Evolutionary conservation across 495 filamentous ascomycete genomes (phyloP), one percentile per base, ranked within the genome.

Genomic region (Hyaloscypha variabilis): DNA sequence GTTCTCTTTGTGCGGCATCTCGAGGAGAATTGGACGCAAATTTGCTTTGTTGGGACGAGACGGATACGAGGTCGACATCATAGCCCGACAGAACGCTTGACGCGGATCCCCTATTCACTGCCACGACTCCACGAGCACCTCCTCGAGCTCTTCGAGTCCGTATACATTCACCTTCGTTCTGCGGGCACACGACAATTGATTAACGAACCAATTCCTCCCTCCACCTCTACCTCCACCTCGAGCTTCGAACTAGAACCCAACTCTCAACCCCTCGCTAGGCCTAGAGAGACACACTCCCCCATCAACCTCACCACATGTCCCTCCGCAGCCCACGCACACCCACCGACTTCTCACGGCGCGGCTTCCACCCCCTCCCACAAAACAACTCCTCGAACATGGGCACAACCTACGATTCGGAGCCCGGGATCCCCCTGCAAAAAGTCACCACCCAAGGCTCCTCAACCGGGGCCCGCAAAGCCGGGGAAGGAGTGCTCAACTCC

Each of bases 351-450:
- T 53, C 58, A 19, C 28, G 53, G 24, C 53, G 39, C 46, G 70
- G 70, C 19, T 73, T 73, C 62, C 64, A 70, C 36, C 64, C 67
- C 26, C 39, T 71, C 6, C 36, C 64, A 6, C 28, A 68, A n/a
- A 28, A 56, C 25, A 51, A 60, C 21, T 23, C 58, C 50, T 21
- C 24, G 56, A 59, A 67, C 62, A 68, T 64, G 64, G 39, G 11
- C 17, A 17, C 39, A 10, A 10, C 26, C 30, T 67, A 69, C 49
- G 66, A 72, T 55, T 58, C 36, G 25, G 78, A 82, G 30, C 54
- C 54, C 14, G 78, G 80, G 26, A 87, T 87, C 42, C 85, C 84
- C 53, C 76, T 88, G 30, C 78, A 77, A 13, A 75, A 74, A 31
- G 75, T 88, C 62, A 75, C 71, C 55, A 84, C 80, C 71, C 82